Base-by-base conservation (phyloP, 148 eudicot species). In the Euryodendron excelsum region DNA sequence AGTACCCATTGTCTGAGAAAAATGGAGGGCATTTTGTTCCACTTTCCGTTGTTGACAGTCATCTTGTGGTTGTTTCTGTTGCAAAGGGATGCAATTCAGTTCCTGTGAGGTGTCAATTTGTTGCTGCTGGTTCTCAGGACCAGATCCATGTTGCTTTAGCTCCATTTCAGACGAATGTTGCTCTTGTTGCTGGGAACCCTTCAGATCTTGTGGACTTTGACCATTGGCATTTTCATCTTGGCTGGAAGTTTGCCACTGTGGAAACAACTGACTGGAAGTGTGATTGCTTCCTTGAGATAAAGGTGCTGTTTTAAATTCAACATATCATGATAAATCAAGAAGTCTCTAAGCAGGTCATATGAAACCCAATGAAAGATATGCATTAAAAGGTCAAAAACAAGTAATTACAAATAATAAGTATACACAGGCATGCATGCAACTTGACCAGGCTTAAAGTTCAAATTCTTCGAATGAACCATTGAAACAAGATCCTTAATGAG, bases 241-340 rank as follows among this genome's bases (percentile, higher is more conserved):
- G 74, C 69, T 82, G 61, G 96, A 80, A 70, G 84, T 77, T 70
- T 90, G 93, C 94, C 97, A 93, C 30, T 86, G 92, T 20, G 89
- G 73, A 80, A 80, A 86, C 75, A 88, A 84, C 73, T 89, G 90
- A 83, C 85, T 82, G 44, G 93, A 78, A 64, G 83, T 77, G 76
- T 89, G 88, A 69, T 79, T 87, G 89, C 85, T 82, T 73, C 89
- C 91, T 82, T 94, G 97, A 81, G 89, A 82, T 63, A 88, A 78
- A 50, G 88, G 84, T 80, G 90, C 88, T 81, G 79, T 74, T 77
- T 56, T 39, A 47, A 59, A n/a, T 36, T 44, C 58, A 53, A 71
- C 30, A 79, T 50, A 75, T 58, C 33, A 77, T 55, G 15, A 56
- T 28, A 33, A 59, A 59, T 28, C 17, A 75, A 47, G 11, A 17